These are phyloP conservation scores for Stenogyne calaminthoides DNA, from an alignment of 305 asterid species.

Conservation along the genomic window DNA sequence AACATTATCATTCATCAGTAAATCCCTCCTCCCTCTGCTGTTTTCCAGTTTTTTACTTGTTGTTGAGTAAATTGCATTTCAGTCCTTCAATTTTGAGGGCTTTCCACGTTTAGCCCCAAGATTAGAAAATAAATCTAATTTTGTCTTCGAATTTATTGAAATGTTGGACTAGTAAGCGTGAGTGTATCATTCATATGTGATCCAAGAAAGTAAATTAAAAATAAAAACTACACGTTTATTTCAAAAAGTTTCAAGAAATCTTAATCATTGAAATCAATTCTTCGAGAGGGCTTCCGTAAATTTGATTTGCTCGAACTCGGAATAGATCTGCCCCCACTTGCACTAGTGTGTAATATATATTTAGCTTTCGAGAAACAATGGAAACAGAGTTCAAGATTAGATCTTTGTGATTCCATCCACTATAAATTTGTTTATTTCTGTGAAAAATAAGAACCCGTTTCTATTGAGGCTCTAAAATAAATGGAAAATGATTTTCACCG, in stretches of 20 bases:
- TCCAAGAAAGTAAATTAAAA: background rate
- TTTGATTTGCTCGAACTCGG: background rate
- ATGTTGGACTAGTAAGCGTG: background rate
- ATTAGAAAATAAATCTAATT: background rate
- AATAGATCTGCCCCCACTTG: conserved; percentile 20
- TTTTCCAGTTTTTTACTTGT: background rate
- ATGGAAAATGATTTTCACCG: conserved; percentile 67
- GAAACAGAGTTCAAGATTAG: conserved; percentile 26
- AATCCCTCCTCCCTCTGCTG: background rate
- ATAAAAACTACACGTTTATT: conserved; percentile 16
- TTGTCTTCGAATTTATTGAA: background rate
- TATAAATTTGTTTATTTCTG: background rate
- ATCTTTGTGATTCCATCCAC: conserved; percentile 32
- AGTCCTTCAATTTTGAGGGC: background rate
- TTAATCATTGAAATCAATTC: background rate
- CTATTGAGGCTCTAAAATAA: conserved; percentile 12
- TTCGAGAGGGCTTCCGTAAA: conserved; percentile 13
- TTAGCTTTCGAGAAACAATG: conserved; percentile 18
- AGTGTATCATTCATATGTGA: too few relatives aligned
- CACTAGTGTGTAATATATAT: background rate
- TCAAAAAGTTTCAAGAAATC: conserved; percentile 2
- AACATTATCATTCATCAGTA: conserved; percentile 22
- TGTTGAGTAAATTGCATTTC: background rate
- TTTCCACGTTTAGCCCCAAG: background rate
- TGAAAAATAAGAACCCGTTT: conserved; percentile 9